These are phyloP conservation scores for Rhizophora mangle DNA, from an alignment of 345 rosid genomes.

Conservation along the genomic window DNA sequence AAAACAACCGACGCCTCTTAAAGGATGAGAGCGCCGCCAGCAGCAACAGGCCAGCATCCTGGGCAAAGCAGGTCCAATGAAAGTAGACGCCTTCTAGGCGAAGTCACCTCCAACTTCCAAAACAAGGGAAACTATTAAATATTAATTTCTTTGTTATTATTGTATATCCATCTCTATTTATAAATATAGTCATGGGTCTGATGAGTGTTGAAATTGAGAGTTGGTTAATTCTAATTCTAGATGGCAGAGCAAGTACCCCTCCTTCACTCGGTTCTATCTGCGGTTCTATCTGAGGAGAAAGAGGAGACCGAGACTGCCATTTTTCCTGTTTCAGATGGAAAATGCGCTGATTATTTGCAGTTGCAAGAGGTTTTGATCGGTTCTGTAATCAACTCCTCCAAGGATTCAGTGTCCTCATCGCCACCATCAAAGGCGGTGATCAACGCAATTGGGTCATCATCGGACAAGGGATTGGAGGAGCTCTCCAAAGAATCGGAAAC, in stretches of 20 bases:
- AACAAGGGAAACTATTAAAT: not conserved
- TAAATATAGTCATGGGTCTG: not conserved
- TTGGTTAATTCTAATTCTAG: not conserved
- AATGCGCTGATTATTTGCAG: conserved; percentile 36
- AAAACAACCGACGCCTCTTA: too few relatives aligned
- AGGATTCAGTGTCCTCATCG: not conserved
- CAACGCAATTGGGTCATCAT: not conserved
- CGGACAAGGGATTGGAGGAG: too few relatives aligned
- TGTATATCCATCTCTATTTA: not conserved
- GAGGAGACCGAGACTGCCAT: not conserved
- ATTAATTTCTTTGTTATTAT: not conserved
- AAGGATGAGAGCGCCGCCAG: too few relatives aligned
- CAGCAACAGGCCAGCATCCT: not conserved
- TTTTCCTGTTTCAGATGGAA: conserved; percentile 45
- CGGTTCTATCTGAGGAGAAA: not conserved
- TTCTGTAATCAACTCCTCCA: not conserved
- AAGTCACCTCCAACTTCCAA: conserved; percentile 1
- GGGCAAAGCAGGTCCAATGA: not conserved
- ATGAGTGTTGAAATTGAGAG: not conserved
- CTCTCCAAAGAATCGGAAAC: not conserved
- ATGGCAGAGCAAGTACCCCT: not conserved
- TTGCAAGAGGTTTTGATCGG: conserved; percentile 50
- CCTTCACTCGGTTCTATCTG: conserved; percentile 21
- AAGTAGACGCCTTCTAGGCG: not conserved
- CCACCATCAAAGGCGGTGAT: not conserved